These are phyloP conservation scores for Sugiyamaella japonica DNA, from an alignment of 1,139 yeast species.

Conservation along the genomic window DNA sequence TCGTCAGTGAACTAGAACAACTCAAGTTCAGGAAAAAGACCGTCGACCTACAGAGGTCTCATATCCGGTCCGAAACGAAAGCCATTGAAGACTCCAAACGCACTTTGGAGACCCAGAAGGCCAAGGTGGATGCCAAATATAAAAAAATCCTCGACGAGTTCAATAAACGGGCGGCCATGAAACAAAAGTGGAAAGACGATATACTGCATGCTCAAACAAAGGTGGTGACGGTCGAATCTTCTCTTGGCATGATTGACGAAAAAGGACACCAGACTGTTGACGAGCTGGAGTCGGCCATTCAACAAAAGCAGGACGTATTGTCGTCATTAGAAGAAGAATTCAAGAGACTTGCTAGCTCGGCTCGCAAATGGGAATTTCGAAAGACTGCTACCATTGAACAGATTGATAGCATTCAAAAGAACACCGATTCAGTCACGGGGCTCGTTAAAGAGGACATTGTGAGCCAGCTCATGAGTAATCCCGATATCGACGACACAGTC, in stretches of 20 bases:
- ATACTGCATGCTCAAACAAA: constrained; percentile 26
- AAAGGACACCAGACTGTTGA: constrained; percentile 22
- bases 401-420: constrained; percentile 25
- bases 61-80: constrained; percentile 51
- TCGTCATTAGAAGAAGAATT: constrained; percentile 45
- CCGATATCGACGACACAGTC: constrained; percentile 28
- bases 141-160: constrained; percentile 31
- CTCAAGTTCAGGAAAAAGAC: constrained; percentile 48
- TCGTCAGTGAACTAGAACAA: constrained; percentile 46
- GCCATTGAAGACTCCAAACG: constrained; percentile 48
- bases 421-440: constrained; percentile 33
- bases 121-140: constrained; percentile 36
- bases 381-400: constrained; percentile 27
- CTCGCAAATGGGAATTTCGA: constrained; percentile 27
- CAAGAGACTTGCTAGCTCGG: constrained; percentile 34
- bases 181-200: constrained; percentile 30
- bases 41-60: constrained; percentile 52
- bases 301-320: constrained; percentile 31
- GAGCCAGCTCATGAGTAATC: constrained; percentile 26
- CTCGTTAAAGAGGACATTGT: constrained; percentile 28
- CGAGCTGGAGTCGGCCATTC: constrained; percentile 21
- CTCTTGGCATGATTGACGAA: constrained; percentile 20
- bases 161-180: constrained; percentile 25
- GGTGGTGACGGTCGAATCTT: constrained; percentile 24
- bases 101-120: constrained; percentile 40